phyloP scores from a whole-genome alignment of 1,284 basidiomycete species.

The Marasmius sp. region DNA sequence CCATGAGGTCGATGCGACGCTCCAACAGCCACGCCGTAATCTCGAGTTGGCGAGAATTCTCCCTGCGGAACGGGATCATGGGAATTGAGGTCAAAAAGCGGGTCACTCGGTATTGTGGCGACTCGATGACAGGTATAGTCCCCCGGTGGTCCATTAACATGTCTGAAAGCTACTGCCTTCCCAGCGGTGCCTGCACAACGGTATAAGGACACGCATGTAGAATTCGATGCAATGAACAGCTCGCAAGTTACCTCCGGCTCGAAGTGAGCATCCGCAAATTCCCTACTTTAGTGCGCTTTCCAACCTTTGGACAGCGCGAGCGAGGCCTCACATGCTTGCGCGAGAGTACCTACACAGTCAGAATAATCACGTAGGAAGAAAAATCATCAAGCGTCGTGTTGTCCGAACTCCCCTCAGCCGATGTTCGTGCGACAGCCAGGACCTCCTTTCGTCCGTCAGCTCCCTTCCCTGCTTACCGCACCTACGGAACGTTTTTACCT shows the following conservation, averaged over 20 bases:
- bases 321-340: constrained; percentile 38
- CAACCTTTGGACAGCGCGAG: constrained; percentile 57
- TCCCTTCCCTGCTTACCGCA: no score
- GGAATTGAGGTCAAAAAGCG: no score
- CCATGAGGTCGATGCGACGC: constrained; percentile 69
- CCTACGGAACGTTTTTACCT: no score
- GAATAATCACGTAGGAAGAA: no score
- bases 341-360: no score
- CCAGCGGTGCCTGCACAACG: constrained; percentile 61
- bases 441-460: no score
- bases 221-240: neutral
- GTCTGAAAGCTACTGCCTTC: constrained; percentile 76
- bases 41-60: constrained; percentile 71
- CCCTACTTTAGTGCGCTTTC: constrained; percentile 74
- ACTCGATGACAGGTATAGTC: constrained; percentile 78
- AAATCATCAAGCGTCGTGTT: no score
- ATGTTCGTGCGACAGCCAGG: no score
- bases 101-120: constrained; percentile 69
- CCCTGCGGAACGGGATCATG: constrained; percentile 32
- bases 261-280: constrained; percentile 58
- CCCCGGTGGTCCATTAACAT: constrained; percentile 60
- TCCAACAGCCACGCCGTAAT: constrained; percentile 77
- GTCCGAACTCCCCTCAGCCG: no score
- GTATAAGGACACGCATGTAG: constrained; percentile 3
- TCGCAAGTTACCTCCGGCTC: constrained; percentile 67